phyloP scores from a whole-genome alignment of 2,329 filamentous ascomycete genomes.

The Ophiostoma triangulosporum region DNA sequence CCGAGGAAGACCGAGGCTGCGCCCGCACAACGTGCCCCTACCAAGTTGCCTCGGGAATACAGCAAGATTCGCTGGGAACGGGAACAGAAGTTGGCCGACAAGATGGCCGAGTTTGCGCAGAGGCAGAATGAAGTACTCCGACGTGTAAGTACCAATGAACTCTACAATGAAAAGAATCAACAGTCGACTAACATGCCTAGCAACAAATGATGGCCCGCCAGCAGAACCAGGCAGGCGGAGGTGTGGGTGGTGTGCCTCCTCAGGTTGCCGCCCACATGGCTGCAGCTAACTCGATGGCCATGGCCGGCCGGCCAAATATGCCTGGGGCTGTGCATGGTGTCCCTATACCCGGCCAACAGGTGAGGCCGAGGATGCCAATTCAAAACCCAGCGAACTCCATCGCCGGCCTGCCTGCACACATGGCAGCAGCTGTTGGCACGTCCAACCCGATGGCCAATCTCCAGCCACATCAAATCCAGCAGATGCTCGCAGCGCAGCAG shows the following conservation, averaged over 20 bases:
- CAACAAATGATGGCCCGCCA: slow-evolving; percentile 16
- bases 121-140: slow-evolving; percentile 49
- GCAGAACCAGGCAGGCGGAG: slow-evolving; percentile 15
- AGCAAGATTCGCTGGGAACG: slow-evolving; percentile 79
- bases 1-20: slow-evolving; percentile 63
- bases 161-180: not conserved
- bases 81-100: slow-evolving; percentile 54
- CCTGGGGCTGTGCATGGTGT: slow-evolving; percentile 26
- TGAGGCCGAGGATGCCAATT: slow-evolving; percentile 38
- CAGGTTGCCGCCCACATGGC: slow-evolving; percentile 31
- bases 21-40: slow-evolving; percentile 29
- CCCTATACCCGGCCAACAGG: slow-evolving; percentile 34
- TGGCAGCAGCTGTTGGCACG: not conserved
- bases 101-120: slow-evolving; percentile 40
- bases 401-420: not conserved
- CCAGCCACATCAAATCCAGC: slow-evolving; percentile 24
- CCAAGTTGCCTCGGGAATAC: slow-evolving; percentile 78
- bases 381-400: slow-evolving; percentile 19
- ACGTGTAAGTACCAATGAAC: slow-evolving; percentile 17
- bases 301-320: slow-evolving; percentile 28
- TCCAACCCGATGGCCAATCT: slow-evolving; percentile 29
- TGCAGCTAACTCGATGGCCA: slow-evolving; percentile 19
- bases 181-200: slow-evolving; percentile 10
- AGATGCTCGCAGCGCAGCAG: slow-evolving; percentile 33
- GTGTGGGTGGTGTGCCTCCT: slow-evolving; percentile 21